phyloP scores from a whole-genome alignment of 2,329 filamentous ascomycete species.

The Fusarium paranaense region DNA sequence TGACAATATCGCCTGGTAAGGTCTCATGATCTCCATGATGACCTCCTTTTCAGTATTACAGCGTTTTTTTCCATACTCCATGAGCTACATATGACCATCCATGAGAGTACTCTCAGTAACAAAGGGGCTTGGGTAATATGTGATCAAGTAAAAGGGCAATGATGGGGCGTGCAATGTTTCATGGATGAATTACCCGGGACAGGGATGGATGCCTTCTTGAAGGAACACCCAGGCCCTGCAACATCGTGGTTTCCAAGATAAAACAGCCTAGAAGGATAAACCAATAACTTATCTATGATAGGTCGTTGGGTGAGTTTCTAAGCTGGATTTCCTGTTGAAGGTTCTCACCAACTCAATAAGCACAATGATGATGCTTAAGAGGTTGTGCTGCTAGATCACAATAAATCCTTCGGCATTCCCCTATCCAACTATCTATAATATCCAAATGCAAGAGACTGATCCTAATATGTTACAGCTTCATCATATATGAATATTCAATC shows the following conservation, averaged over 20 bases:
- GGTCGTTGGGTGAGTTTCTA: too few species aligned
- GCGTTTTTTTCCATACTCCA: not conserved
- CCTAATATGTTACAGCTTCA: not conserved
- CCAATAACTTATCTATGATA: not conserved
- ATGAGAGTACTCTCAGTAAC: fast-evolving
- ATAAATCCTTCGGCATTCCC: not conserved
- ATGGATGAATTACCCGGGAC: too few species aligned
- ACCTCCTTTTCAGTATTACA: not conserved
- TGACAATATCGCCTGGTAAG: not conserved
- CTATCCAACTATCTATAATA: fast-evolving
- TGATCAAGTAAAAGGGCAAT: not conserved
- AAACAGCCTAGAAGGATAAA: not conserved
- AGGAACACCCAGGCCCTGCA: not conserved
- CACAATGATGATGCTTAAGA: not conserved
- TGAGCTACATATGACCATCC: not conserved
- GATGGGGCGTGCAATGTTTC: too few species aligned
- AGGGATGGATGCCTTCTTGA: not conserved
- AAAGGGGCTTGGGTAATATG: not conserved
- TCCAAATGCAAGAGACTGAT: fast-evolving
- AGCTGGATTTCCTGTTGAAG: not conserved
- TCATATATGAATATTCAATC: not conserved
- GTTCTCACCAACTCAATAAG: too few species aligned
- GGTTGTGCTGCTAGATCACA: not conserved
- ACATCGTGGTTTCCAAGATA: not conserved
- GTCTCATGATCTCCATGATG: not conserved